Conservation (phyloP, 345 rosid species). For the Heritiera fomes region DNA sequence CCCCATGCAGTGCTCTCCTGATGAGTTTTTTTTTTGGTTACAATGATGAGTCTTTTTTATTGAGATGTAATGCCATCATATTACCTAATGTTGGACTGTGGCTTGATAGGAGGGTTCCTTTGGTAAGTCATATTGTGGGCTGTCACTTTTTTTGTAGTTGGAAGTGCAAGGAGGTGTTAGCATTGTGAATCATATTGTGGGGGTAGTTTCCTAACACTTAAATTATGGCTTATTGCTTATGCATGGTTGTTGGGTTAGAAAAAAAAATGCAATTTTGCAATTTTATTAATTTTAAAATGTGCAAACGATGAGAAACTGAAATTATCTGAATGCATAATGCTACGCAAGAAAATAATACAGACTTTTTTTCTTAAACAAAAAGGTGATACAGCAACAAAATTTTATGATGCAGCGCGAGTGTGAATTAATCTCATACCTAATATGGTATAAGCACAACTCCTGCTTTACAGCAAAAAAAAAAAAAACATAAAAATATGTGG, state of each 20-base stretch:
- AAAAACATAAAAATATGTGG: background rate
- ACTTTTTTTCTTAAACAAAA: background rate
- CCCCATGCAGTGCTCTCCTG: background rate
- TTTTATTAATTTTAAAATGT: background rate
- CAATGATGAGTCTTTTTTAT: background rate
- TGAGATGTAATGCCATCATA: background rate
- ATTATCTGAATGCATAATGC: background rate
- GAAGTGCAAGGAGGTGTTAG: background rate
- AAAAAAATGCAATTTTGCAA: background rate
- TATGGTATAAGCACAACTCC: too few relatives aligned
- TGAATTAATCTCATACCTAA: too few relatives aligned
- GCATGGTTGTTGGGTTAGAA: background rate
- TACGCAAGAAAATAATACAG: background rate
- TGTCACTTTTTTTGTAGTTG: background rate
- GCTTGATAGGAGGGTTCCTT: background rate
- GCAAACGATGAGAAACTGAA: background rate
- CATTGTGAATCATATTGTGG: background rate
- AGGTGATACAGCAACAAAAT: background rate
- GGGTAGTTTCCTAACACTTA: background rate
- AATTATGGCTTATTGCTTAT: conserved; percentile 2
- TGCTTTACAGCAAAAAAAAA: too few relatives aligned
- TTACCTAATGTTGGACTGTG: background rate
- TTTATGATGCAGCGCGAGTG: background rate
- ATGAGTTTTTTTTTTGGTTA: background rate
- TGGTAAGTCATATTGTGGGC: background rate